A percentile compares a stretch with the other conserved stretches of the same genome.
phyloP scores from a whole-genome alignment of 1,139 yeast species.

The Sugiyamaella neomexicana region DNA sequence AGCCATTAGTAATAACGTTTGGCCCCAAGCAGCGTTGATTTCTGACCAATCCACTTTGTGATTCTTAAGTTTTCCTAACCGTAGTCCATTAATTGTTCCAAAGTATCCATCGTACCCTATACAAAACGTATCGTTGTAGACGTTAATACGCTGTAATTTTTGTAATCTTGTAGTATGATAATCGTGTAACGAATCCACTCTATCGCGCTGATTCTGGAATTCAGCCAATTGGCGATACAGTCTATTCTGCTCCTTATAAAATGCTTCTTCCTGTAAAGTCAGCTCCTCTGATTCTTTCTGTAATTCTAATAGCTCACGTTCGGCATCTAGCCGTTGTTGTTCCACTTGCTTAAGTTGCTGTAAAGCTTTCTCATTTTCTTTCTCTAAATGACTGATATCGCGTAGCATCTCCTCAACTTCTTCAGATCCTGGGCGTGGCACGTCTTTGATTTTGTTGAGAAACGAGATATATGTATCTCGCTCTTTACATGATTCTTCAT shows the following conservation, averaged over 20 bases:
- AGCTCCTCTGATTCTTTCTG: conserved; percentile 42
- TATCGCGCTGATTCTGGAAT: conserved; percentile 55
- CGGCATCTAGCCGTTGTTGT: conserved; percentile 44
- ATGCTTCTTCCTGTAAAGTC: conserved; percentile 44
- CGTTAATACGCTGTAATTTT: conserved; percentile 68
- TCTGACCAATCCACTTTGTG: conserved; percentile 80
- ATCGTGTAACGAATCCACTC: conserved; percentile 62
- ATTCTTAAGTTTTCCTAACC: conserved; percentile 66
- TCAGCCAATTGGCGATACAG: conserved; percentile 52
- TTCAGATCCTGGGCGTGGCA: conserved; percentile 47
- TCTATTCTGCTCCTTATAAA: conserved; percentile 52
- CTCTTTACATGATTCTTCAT: conserved; percentile 73
- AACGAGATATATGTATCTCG: conserved; percentile 77
- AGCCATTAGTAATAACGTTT: conserved; percentile 65
- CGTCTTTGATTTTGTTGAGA: conserved; percentile 64
- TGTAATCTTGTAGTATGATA: conserved; percentile 65
- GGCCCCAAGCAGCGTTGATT: conserved; percentile 91
- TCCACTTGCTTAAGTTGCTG: conserved; percentile 35
- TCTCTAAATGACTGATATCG: conserved; percentile 44
- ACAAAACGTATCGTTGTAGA: conserved; percentile 76
- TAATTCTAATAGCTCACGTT: conserved; percentile 26
- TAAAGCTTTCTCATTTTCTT: conserved; percentile 33
- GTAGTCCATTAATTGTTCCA: conserved; percentile 83
- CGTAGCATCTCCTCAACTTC: conserved; percentile 47
- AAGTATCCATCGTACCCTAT: conserved; percentile 81